Evolutionary conservation across 306 rosid species (phyloP).

Genomic region (Boehmeria nivea): DNA sequence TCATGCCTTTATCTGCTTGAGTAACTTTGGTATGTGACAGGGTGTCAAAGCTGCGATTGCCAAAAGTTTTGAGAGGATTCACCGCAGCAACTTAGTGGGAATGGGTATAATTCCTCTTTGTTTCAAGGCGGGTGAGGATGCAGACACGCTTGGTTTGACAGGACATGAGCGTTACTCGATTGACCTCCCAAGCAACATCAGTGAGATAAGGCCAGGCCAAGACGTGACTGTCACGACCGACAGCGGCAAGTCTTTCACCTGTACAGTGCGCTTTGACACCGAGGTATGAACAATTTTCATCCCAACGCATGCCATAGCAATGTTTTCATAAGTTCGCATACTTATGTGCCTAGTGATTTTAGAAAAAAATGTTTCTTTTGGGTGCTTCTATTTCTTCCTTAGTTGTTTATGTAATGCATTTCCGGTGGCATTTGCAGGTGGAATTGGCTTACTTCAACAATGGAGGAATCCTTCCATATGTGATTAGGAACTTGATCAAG

Average conservation of each 20-base stretch:
- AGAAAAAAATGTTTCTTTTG: no score
- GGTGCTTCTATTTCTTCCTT: no score
- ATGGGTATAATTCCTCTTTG: constrained; percentile 93
- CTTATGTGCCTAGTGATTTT: no score
- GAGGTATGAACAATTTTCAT: constrained; percentile 50
- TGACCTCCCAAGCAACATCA: constrained; percentile 66
- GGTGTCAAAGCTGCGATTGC: constrained; percentile 95
- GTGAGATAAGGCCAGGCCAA: constrained; percentile 82
- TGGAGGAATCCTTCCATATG: constrained; percentile 92
- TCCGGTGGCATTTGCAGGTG: constrained; percentile 51
- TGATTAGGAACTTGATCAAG: constrained; percentile 55
- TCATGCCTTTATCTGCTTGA: not conserved
- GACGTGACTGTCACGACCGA: constrained; percentile 79
- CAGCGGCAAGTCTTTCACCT: constrained; percentile 74
- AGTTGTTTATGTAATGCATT: no score
- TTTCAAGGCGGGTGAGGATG: constrained; percentile 83
- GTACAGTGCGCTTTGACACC: constrained; percentile 73
- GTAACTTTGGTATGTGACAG: constrained; percentile 29
- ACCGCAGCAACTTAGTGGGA: constrained; percentile 92
- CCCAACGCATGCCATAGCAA: no score
- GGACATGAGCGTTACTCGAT: constrained; percentile 88
- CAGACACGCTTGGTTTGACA: constrained; percentile 74
- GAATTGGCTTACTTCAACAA: constrained; percentile 79
- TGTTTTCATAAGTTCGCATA: not conserved
- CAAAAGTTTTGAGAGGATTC: constrained; percentile 89